Base-by-base conservation (phyloP, 1,139 yeast genomes). In the Sugiyamaella xylanicola region DNA sequence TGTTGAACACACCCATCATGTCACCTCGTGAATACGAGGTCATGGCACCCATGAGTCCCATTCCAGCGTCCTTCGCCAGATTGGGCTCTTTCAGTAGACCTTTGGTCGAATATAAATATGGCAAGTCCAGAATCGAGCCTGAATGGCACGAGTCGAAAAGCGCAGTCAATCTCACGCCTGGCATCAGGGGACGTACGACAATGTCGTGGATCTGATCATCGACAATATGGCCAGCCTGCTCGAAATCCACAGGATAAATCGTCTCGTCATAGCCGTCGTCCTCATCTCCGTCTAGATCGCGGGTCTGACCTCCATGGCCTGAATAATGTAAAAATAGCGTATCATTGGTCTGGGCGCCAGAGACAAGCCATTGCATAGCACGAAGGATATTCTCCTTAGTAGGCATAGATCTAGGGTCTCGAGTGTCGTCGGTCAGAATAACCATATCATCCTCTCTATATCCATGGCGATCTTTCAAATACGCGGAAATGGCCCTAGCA, bases 91-190 rank as follows among this genome's bases (percentile, higher is more conserved):
- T 92, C 53, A 92, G 76, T 3, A 89, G 84, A 55, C 98, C 98
- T 68, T 89, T 88, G 13, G 98, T 93, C 16, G 95, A 85, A 72
- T 92, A 92, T 51, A 86, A 83, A 67, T 85, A 92, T 1, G 98
- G 98, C 62, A 92, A 75, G 71, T 92, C 98, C 66, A 92, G 74
- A 0, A 85, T 95, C 2, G 97, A 86, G 27, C 97, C 98, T 1
- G 96, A 88, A 69, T 92, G 98, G 70, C 98, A 92, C 19, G 95
- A 86, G 73, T 92, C 98, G 67, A 85, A 91, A 63, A 92, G 75
- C 0, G 96, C 96, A 1, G 97, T 92, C 61, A 92, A 78, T 61
- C 95, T 80, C 56, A 91, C 89, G 45, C 98, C 97, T 1, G 86
- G 82, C 27, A 85, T 89, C 62, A 92, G 78, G 0, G 90, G 83